Conservation (phyloP, 768 basidiomycete genomes). For the Candolleomyces eurysporus region DNA sequence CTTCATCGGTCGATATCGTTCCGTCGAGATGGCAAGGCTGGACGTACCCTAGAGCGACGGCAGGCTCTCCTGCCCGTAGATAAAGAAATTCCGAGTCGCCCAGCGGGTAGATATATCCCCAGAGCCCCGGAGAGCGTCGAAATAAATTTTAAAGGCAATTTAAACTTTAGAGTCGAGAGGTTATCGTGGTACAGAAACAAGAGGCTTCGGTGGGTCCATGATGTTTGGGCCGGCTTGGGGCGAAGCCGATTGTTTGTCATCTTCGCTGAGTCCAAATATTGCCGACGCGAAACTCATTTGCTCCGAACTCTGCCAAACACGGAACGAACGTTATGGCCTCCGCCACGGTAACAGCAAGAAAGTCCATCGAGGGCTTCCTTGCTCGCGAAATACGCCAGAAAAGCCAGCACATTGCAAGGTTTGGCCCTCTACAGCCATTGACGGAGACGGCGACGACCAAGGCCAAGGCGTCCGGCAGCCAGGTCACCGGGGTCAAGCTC, state of each 20-base stretch:
- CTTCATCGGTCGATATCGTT: too few relatives aligned
- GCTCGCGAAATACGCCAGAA: neutral
- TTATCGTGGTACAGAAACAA: slow-evolving; percentile 1
- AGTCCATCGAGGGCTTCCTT: neutral
- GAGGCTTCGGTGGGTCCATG: neutral
- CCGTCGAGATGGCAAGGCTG: too few relatives aligned
- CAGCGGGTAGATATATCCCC: too few relatives aligned
- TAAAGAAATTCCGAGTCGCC: too few relatives aligned
- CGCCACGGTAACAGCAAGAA: neutral
- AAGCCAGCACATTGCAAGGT: neutral
- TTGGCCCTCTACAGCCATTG: neutral
- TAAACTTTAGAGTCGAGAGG: neutral
- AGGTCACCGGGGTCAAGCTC: slow-evolving; percentile 20
- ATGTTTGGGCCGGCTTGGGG: neutral
- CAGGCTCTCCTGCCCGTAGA: too few relatives aligned
- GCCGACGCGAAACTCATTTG: neutral
- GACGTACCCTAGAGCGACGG: too few relatives aligned
- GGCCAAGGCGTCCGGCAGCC: neutral
- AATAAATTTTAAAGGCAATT: too few relatives aligned
- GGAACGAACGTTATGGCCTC: neutral
- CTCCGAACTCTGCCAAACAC: neutral
- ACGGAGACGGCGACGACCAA: neutral
- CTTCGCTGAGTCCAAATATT: neutral
- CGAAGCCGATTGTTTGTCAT: neutral
- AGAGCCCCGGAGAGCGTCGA: too few relatives aligned